Evolutionary conservation across 257 asterid genomes (phyloP).

Genomic region (Cynanchum wilfordii): DNA sequence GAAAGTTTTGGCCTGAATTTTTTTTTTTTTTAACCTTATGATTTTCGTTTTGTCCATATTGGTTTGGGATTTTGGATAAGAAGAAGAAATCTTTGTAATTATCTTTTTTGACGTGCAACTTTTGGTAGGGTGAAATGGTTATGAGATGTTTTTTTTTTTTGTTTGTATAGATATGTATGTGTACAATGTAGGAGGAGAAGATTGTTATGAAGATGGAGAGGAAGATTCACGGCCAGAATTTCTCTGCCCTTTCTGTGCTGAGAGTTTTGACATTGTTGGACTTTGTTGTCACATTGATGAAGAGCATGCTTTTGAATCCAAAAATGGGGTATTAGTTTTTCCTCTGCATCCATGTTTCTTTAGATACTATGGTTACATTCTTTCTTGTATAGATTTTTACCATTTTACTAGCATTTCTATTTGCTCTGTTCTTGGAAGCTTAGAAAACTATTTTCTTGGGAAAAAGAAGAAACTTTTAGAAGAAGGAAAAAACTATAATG

Average conservation of each 20-base stretch:
- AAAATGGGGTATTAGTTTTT: slow-evolving; percentile 61
- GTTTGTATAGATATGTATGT: slow-evolving; percentile 38
- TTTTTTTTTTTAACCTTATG: neutral
- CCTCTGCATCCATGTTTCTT: slow-evolving; percentile 8
- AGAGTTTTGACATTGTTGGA: slow-evolving; percentile 78
- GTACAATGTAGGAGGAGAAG: slow-evolving; percentile 55
- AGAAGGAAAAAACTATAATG: neutral
- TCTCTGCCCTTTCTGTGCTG: slow-evolving; percentile 81
- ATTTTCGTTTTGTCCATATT: neutral
- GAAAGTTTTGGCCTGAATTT: neutral
- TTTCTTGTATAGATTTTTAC: neutral
- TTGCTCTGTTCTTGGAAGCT: neutral
- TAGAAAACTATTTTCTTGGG: neutral
- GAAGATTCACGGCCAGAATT: slow-evolving; percentile 65
- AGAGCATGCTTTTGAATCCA: slow-evolving; percentile 72
- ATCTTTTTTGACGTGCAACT: neutral
- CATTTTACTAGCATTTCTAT: neutral
- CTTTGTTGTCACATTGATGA: slow-evolving; percentile 90
- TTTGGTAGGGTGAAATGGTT: slow-evolving; percentile 4
- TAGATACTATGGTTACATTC: neutral
- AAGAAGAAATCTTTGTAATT: neutral
- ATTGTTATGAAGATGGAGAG: slow-evolving; percentile 32
- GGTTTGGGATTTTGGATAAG: neutral
- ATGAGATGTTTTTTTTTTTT: slow-evolving; percentile 6
- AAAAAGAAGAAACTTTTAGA: neutral